Percentiles rank a stretch among this genome's conserved stretches.
These are phyloP conservation scores for Syzygium jambos DNA, from an alignment of 345 rosid genomes.

Conservation along the genomic window DNA sequence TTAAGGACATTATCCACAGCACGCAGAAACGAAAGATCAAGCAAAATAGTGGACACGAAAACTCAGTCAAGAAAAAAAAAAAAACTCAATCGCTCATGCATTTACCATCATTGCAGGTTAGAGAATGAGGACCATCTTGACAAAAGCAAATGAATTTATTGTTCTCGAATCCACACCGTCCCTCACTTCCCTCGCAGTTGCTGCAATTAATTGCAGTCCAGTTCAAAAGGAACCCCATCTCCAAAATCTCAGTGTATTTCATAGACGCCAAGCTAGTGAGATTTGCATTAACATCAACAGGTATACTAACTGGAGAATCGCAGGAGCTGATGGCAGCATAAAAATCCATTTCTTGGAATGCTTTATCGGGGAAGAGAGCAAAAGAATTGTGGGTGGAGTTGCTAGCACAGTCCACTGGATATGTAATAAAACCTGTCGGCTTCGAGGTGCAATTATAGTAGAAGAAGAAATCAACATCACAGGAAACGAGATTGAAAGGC, in stretches of 20 bases:
- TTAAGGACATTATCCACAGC: not conserved
- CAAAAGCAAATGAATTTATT: constrained; percentile 38
- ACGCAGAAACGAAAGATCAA: not conserved
- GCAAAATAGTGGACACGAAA: not conserved
- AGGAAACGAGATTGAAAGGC: constrained; percentile 25
- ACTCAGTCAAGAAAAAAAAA: not conserved
- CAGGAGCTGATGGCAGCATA: constrained; percentile 1
- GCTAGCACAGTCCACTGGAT: constrained; percentile 20
- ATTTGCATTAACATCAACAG: constrained; percentile 1
- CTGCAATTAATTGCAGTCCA: constrained; percentile 39
- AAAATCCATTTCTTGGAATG: not conserved
- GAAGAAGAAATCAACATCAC: constrained; percentile 17
- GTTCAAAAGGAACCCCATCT: constrained; percentile 44
- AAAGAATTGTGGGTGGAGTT: constrained; percentile 19
- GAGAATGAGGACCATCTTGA: constrained; percentile 20
- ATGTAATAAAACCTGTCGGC: not conserved
- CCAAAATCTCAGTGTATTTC: constrained; percentile 29
- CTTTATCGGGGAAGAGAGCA: constrained; percentile 20
- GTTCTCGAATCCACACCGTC: constrained; percentile 32
- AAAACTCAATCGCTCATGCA: not conserved
- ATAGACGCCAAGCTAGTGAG: not conserved
- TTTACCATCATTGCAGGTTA: constrained; percentile 41
- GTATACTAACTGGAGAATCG: constrained; percentile 10
- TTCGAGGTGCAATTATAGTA: constrained; percentile 31
- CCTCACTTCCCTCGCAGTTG: constrained; percentile 36